These are phyloP conservation scores for Colletotrichum plurivorum DNA, from an alignment of 2,329 filamentous ascomycete genomes.

Conservation along the genomic window DNA sequence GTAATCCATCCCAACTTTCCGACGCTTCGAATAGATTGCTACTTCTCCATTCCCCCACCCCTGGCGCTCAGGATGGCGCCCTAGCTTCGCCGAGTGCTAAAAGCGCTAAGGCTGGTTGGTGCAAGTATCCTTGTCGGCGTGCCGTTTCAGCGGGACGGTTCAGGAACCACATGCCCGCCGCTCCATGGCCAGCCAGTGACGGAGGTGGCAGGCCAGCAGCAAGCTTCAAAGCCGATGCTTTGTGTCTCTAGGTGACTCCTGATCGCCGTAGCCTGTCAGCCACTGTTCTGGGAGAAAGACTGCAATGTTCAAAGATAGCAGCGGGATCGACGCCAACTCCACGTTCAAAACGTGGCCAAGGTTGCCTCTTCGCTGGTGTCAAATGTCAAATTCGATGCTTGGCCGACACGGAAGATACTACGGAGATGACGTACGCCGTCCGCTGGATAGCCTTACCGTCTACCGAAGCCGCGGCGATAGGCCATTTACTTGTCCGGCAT, in stretches of 20 bases:
- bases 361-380: not conserved
- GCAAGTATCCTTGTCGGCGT: slow-evolving; percentile 24
- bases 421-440: slow-evolving; percentile 9
- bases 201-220: slow-evolving; percentile 11
- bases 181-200: slow-evolving; percentile 17
- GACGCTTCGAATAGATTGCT: slow-evolving; percentile 40
- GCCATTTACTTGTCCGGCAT: slow-evolving; percentile 21
- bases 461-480: slow-evolving; percentile 11
- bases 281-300: not conserved
- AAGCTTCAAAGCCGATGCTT: not conserved
- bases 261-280: slow-evolving; percentile 3
- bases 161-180: slow-evolving; percentile 30
- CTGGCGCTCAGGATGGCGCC: slow-evolving; percentile 15
- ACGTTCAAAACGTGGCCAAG: not conserved
- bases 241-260: slow-evolving; percentile 5
- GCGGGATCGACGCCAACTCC: not conserved
- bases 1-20: slow-evolving; percentile 37
- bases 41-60: slow-evolving; percentile 28
- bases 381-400: no score
- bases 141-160: slow-evolving; percentile 38
- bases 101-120: slow-evolving; percentile 29
- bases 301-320: slow-evolving; percentile 6
- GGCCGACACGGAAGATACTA: no score
- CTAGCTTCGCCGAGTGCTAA: not conserved
- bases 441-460: not conserved